Conservation (phyloP, 2,329 filamentous ascomycete species). For the Aspergillus sp. region DNA sequence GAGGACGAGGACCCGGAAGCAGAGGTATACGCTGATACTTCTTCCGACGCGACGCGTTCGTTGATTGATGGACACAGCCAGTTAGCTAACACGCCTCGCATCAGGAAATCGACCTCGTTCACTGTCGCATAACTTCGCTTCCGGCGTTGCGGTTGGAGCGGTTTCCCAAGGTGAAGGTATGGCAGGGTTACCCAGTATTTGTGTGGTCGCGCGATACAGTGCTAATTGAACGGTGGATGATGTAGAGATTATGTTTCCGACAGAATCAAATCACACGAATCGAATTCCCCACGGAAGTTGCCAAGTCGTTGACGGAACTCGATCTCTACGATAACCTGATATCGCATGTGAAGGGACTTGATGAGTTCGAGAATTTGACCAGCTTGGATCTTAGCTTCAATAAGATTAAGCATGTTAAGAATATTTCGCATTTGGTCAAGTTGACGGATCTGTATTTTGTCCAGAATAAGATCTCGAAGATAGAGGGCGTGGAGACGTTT, state of each 20-base stretch:
- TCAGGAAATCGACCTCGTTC: conserved; percentile 85
- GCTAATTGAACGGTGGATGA: not conserved
- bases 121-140: conserved; percentile 79
- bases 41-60: not conserved
- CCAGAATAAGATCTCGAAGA: conserved; percentile 87
- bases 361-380: conserved; percentile 72
- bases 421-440: conserved; percentile 73
- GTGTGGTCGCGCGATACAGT: conserved; percentile 1
- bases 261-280: conserved; percentile 87
- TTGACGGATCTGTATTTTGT: conserved; percentile 88
- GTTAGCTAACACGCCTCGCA: conserved; percentile 16
- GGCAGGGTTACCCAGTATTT: not conserved
- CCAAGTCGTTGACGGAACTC: conserved; percentile 72
- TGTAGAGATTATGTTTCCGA: conserved; percentile 75
- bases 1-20: conserved; percentile 59
- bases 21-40: conserved; percentile 43
- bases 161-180: conserved; percentile 70
- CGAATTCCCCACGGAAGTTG: conserved; percentile 69
- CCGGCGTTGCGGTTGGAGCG: conserved; percentile 76
- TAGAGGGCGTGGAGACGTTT: conserved; percentile 79
- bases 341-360: conserved; percentile 79
- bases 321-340: conserved; percentile 98
- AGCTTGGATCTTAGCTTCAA: conserved; percentile 94
- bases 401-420: conserved; percentile 98
- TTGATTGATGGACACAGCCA: not conserved